phyloP scores from a whole-genome alignment of 2,329 filamentous ascomycete genomes.

The Myriosclerotinia curreyana region DNA sequence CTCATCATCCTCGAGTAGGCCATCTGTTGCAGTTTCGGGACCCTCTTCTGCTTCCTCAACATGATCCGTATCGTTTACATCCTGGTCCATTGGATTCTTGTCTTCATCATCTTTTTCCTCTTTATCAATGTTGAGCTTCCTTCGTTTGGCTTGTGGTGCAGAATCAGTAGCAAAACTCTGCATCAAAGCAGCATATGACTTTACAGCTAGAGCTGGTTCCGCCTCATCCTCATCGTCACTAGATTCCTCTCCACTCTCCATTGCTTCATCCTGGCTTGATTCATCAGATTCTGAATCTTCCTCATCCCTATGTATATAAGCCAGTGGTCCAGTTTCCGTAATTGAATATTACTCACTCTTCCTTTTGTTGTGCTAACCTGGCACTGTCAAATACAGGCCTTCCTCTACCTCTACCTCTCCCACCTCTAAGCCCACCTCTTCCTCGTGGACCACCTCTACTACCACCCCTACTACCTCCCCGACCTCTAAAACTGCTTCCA shows the following conservation, averaged over 20 bases:
- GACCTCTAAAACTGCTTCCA: conserved; percentile 33
- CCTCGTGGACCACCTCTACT: conserved; percentile 22
- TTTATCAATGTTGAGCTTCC: conserved; percentile 48
- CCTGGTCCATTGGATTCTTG: conserved; percentile 25
- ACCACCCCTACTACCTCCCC: conserved; percentile 33
- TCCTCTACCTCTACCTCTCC: conserved; percentile 37
- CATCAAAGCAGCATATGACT: conserved; percentile 57
- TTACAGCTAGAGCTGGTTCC: conserved; percentile 40
- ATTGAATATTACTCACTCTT: conserved; percentile 33
- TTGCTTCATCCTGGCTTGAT: conserved; percentile 43
- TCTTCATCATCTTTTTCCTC: conserved; percentile 26
- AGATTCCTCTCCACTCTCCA: conserved; percentile 47
- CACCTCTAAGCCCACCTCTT: conserved; percentile 33
- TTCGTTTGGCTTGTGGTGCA: conserved; percentile 52
- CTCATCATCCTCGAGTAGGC: conserved; percentile 44
- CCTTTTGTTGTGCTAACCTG: conserved; percentile 48
- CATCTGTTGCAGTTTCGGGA: conserved; percentile 40
- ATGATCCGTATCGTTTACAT: conserved; percentile 40
- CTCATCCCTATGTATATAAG: conserved; percentile 29
- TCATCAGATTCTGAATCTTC: conserved; percentile 40
- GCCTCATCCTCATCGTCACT: conserved; percentile 45
- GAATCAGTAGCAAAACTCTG: conserved; percentile 52
- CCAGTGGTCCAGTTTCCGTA: background rate
- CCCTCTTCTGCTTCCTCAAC: conserved; percentile 52
- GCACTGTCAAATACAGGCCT: conserved; percentile 47